A percentile compares a stretch with the other conserved stretches of the same genome.
Conservation (phyloP, 2,329 filamentous ascomycete species). For the Thyridium curvatum region DNA sequence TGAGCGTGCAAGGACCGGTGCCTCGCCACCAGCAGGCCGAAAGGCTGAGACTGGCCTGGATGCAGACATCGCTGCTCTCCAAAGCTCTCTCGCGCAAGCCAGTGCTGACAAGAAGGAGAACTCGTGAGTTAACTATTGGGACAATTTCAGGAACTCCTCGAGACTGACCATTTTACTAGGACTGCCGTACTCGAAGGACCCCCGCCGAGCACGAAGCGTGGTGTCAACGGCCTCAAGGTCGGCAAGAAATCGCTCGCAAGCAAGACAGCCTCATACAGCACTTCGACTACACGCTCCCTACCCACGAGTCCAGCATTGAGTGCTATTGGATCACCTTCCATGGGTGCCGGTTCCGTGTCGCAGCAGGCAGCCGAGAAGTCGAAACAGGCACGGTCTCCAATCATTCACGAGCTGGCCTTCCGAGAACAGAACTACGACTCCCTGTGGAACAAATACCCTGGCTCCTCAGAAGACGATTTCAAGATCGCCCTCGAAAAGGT, state of each 20-base stretch:
- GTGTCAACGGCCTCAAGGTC: slow-evolving; percentile 5
- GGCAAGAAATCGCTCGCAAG: slow-evolving; percentile 10
- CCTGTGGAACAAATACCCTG: slow-evolving; percentile 42
- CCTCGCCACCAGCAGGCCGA: slow-evolving; percentile 8
- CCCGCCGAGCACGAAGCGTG: slow-evolving; percentile 15
- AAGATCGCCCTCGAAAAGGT: slow-evolving; percentile 50
- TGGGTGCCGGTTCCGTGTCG: slow-evolving; percentile 42
- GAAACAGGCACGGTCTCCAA: slow-evolving; percentile 33
- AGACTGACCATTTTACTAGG: slow-evolving; percentile 26
- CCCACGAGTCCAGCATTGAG: slow-evolving; percentile 52
- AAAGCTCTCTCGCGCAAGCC: slow-evolving; percentile 34
- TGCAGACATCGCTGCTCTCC: slow-evolving; percentile 43
- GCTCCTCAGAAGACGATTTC: slow-evolving; percentile 45
- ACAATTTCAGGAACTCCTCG: slow-evolving; percentile 5
- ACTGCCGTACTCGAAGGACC: slow-evolving; percentile 27
- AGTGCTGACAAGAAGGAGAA: slow-evolving; percentile 39
- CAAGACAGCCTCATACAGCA: slow-evolving; percentile 5
- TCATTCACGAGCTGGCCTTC: slow-evolving; percentile 57
- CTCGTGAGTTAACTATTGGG: slow-evolving; percentile 25
- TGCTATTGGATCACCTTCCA: slow-evolving; percentile 45
- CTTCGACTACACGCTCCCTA: slow-evolving; percentile 19
- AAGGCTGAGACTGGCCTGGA: slow-evolving; percentile 31
- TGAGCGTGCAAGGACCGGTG: too few species aligned
- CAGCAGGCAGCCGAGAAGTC: slow-evolving; percentile 46
- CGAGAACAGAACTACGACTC: slow-evolving; percentile 43